phyloP scores from a whole-genome alignment of 768 basidiomycete species.

The Pulveroboletus sp. region DNA sequence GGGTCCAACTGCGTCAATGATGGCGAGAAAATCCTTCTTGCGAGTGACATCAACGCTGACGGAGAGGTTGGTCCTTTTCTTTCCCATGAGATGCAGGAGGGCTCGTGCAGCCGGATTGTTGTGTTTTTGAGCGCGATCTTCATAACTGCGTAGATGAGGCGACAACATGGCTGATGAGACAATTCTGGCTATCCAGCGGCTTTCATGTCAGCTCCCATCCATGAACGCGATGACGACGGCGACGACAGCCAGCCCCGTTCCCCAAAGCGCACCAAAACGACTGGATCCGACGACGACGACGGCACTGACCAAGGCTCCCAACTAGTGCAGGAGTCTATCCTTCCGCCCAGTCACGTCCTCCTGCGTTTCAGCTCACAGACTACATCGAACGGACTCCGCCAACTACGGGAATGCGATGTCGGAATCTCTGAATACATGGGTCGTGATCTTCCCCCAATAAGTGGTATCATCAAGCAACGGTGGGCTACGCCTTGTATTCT shows the following conservation, averaged over 20 bases:
- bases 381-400: conserved; percentile 52
- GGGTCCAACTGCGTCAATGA: conserved; percentile 87
- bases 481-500: conserved; percentile 30
- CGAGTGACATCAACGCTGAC: conserved; percentile 94
- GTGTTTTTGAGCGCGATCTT: conserved; percentile 53
- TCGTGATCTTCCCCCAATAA: conserved; percentile 64
- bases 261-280: conserved; percentile 38
- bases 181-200: not conserved
- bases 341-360: conserved; percentile 76
- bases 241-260: conserved; percentile 37
- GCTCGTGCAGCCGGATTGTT: conserved; percentile 74
- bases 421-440: conserved; percentile 89
- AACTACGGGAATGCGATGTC: conserved; percentile 73
- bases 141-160: conserved; percentile 55
- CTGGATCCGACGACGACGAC: conserved; percentile 16
- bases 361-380: conserved; percentile 54
- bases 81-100: conserved; percentile 77
- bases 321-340: conserved; percentile 27
- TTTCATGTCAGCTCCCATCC: conserved; percentile 34
- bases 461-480: conserved; percentile 98
- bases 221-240: conserved; percentile 55
- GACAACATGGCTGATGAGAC: conserved; percentile 26
- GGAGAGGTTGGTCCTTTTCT: conserved; percentile 89
- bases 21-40: conserved; percentile 71
- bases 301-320: conserved; percentile 4